A percentile compares a stretch with the other conserved stretches of the same genome.
These are phyloP conservation scores for Eucalyptus cloeziana DNA, from an alignment of 345 rosid species.

Conservation along the genomic window DNA sequence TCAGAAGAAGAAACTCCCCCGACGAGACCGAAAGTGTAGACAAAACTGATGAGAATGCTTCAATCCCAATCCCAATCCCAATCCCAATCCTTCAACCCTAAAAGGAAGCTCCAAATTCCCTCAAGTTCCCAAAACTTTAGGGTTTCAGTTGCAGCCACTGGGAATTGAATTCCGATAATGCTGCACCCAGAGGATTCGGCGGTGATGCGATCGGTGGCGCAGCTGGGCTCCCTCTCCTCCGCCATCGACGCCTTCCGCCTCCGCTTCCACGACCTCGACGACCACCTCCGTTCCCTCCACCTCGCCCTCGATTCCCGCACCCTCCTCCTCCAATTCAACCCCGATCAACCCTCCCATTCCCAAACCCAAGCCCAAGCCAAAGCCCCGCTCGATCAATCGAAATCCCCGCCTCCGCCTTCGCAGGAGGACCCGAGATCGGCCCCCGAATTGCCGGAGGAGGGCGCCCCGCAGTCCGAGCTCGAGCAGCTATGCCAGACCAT, in stretches of 20 bases:
- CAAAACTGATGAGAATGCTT: no score
- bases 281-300: slow-evolving; percentile 36
- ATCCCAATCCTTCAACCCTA: background rate
- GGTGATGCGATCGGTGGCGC: background rate
- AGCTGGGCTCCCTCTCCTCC: slow-evolving; percentile 17
- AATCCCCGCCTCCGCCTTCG: background rate
- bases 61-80: no score
- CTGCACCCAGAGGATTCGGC: background rate
- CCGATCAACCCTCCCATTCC: background rate
- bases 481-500: slow-evolving; percentile 21
- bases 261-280: slow-evolving; percentile 32
- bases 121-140: background rate
- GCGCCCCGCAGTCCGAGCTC: slow-evolving; percentile 11
- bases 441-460: background rate
- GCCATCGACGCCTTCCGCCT: slow-evolving; percentile 26
- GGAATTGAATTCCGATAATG: background rate
- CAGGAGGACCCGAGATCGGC: background rate
- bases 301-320: slow-evolving; percentile 16
- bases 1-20: no score
- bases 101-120: background rate
- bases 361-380: background rate
- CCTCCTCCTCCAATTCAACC: background rate
- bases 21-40: no score
- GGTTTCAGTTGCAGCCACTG: background rate
- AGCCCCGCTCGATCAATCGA: background rate